Evolutionary conservation across 805 yeast genomes (phyloP).

Genomic region (Wickerhamomyces alni): DNA sequence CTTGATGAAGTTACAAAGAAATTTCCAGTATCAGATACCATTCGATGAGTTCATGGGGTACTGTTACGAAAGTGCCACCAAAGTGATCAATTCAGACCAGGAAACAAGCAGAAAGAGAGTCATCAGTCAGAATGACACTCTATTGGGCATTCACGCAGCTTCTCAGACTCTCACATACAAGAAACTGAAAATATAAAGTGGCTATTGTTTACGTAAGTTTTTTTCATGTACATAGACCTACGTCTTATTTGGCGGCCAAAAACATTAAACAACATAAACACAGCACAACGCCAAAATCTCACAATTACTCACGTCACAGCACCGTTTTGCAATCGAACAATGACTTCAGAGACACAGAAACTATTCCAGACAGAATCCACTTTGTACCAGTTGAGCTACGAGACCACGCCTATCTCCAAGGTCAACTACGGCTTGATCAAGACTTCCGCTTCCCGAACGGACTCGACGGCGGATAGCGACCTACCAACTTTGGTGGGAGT

Average conservation of each 20-base stretch:
- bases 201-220: neutral
- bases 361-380: neutral
- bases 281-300: no score
- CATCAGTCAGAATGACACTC: neutral
- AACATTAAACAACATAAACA: no score
- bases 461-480: no score
- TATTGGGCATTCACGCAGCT: neutral
- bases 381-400: neutral
- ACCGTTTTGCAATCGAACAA: neutral
- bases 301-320: no score
- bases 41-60: neutral
- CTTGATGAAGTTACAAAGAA: neutral
- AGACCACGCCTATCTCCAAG: neutral
- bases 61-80: neutral
- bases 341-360: neutral
- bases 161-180: neutral
- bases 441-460: neutral
- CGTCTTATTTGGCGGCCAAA: no score
- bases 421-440: constrained; percentile 2
- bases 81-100: neutral
- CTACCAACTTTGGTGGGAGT: neutral
- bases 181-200: neutral
- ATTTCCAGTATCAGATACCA: neutral
- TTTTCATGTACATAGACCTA: no score
- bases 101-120: neutral